Base-by-base conservation (phyloP, 148 eudicot species). In the Camellia granthamiana region DNA sequence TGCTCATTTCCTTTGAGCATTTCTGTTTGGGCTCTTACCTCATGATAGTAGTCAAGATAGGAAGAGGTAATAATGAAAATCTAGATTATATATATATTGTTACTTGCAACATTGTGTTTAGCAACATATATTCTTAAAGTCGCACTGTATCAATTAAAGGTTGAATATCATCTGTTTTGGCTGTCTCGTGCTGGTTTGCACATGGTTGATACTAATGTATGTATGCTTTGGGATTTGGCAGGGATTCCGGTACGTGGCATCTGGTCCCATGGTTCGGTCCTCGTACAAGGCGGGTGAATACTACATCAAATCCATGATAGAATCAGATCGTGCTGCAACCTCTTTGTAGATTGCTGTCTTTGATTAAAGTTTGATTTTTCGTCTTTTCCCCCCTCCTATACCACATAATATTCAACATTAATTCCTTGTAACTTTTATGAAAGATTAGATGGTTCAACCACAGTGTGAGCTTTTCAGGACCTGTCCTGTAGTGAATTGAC, bases 201-300 rank as follows among this genome's bases (percentile, higher is more conserved):
- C 41, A 44, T 76, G 46, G 1, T 23, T 56, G 4, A 14, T 30
- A 3, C 30, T 51, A 41, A 38, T 65, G 13, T 56, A 38, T 67
- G 73, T 18, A 30, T 30, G 38, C 38, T 30, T 9, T 71, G 80
- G 47, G 14, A 63, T 77, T 52, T 87, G 47, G 82, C 90, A 94
- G 98, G 98, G 98, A 74, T 94, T 94, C 73, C 93, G 98, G 61
- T 94, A 94, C 42, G 97, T 92, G 82, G 98, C 97, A 66, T 94
- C 98, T 65, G 98, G 98, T 78, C 97, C 97, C 63, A 94, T 94
- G 97, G 98, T 94, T 6, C 86, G 97, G 85, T 94, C 97, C 42
- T 94, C 98, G n/a, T 94, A 94, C 88, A 94, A 92, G 87, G 98
- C 98, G 1, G 98, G 98, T 72, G 98, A 94, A 80, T 94, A 63